phyloP scores from a whole-genome alignment of 2,329 filamentous ascomycete species.

The Claviceps purpurea region DNA sequence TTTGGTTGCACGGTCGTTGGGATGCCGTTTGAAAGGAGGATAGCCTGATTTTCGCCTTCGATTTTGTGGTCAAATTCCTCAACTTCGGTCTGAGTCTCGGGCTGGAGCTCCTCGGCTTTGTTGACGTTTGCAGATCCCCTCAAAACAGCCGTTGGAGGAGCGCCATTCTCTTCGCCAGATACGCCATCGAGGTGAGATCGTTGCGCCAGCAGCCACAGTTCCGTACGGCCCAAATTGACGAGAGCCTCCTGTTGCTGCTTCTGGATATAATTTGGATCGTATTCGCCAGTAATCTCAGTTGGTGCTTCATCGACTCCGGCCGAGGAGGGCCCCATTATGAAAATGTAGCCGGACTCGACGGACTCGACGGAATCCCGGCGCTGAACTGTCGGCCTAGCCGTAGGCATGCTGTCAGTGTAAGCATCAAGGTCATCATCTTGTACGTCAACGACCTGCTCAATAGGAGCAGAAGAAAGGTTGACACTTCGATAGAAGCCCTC shows the following conservation, averaged over 20 bases:
- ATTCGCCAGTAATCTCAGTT: slow-evolving; percentile 54
- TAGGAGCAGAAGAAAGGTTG: slow-evolving; percentile 29
- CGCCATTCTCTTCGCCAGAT: slow-evolving; percentile 29
- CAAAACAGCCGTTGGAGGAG: slow-evolving; percentile 22
- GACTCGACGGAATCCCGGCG: slow-evolving; percentile 18
- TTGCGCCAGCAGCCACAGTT: slow-evolving; percentile 75
- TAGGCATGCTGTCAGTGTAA: slow-evolving; percentile 50
- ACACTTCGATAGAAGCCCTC: slow-evolving; percentile 26
- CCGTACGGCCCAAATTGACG: slow-evolving; percentile 71
- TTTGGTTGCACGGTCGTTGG: slow-evolving; percentile 32
- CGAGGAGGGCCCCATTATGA: slow-evolving; percentile 17
- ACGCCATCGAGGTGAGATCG: slow-evolving; percentile 61
- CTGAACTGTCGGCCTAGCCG: slow-evolving; percentile 39
- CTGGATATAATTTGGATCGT: slow-evolving; percentile 60
- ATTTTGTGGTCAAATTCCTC: slow-evolving; percentile 15
- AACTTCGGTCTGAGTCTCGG: slow-evolving; percentile 7
- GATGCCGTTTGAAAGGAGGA: slow-evolving; percentile 54
- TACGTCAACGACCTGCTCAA: slow-evolving; percentile 57
- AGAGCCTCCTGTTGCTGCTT: slow-evolving; percentile 59
- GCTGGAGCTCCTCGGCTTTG: slow-evolving; percentile 4
- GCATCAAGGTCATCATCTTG: slow-evolving; percentile 23
- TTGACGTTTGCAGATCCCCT: slow-evolving; percentile 21
- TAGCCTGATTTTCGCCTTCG: slow-evolving; percentile 50
- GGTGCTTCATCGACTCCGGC: slow-evolving; percentile 38
- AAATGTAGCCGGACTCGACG: slow-evolving; percentile 13